Percentiles rank a stretch among this genome's conserved stretches.
phyloP scores from a whole-genome alignment of 345 rosid species.

The Laguncularia racemosa region DNA sequence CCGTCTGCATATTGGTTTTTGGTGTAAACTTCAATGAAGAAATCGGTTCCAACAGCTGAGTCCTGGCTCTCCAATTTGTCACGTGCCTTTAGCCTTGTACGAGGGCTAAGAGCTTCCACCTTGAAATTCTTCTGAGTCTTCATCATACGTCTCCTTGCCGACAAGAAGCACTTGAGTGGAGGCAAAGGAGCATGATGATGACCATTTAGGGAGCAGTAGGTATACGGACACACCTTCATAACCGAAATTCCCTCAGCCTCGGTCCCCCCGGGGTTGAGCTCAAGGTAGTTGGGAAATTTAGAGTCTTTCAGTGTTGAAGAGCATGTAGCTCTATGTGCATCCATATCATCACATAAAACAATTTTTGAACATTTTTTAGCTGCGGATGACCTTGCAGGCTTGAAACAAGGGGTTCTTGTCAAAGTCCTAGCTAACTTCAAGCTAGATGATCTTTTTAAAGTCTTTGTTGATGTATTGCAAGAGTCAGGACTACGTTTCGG shows the following conservation, averaged over 20 bases:
- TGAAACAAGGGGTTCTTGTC: conserved; percentile 62
- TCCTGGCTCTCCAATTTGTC: conserved; percentile 7
- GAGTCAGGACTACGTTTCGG: conserved; percentile 27
- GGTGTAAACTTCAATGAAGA: conserved; percentile 37
- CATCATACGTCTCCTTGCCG: conserved; percentile 49
- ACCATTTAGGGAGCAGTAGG: conserved; percentile 87
- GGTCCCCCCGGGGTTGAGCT: conserved; percentile 57
- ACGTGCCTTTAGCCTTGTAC: conserved; percentile 5
- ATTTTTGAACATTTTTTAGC: conserved; percentile 34
- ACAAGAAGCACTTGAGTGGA: conserved; percentile 68
- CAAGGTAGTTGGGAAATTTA: conserved; percentile 62
- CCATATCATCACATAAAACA: conserved; percentile 36
- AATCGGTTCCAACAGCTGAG: conserved; percentile 14
- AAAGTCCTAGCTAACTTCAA: conserved; percentile 50
- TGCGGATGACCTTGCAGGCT: conserved; percentile 29
- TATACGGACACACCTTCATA: conserved; percentile 70
- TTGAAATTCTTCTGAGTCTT: conserved; percentile 51
- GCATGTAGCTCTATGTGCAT: conserved; percentile 67
- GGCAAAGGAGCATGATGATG: conserved; percentile 64
- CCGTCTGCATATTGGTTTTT: conserved; percentile 18
- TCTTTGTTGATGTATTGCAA: conserved; percentile 22
- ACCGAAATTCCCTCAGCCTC: conserved; percentile 72
- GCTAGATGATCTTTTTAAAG: conserved; percentile 35
- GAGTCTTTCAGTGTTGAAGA: conserved; percentile 85
- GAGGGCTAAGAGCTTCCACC: conserved; percentile 26